A percentile compares a stretch with the other conserved stretches of the same genome.
Conservation (phyloP, 345 rosid species). For the Cardiospermum halicacabum region DNA sequence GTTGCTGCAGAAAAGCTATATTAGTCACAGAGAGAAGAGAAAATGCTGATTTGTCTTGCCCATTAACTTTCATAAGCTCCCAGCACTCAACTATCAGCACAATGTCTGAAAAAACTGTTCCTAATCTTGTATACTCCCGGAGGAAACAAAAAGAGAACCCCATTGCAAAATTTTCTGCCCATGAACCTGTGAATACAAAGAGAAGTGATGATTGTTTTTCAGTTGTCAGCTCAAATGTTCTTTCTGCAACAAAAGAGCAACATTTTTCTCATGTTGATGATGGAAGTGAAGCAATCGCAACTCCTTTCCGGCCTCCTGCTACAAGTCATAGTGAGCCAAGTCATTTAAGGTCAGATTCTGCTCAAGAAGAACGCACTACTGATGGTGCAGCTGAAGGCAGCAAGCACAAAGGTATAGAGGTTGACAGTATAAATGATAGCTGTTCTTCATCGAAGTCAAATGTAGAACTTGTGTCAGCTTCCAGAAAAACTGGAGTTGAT, state of each 20-base stretch:
- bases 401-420: conserved; percentile 34
- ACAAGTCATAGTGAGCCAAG: conserved; percentile 17
- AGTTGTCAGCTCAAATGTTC: conserved; percentile 37
- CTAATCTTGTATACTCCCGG: conserved; percentile 54
- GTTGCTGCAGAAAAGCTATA: conserved; percentile 33
- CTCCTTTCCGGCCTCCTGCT: conserved; percentile 13
- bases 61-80: conserved; percentile 30
- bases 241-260: conserved; percentile 33
- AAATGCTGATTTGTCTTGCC: conserved; percentile 29
- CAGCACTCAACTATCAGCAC: conserved; percentile 33
- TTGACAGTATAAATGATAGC: conserved; percentile 56
- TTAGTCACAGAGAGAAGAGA: conserved; percentile 25
- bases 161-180: conserved; percentile 25
- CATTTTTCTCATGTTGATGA: conserved; percentile 19
- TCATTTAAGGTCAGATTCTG: conserved; percentile 21
- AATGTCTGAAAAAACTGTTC: conserved; percentile 33
- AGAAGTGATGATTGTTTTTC: conserved; percentile 37
- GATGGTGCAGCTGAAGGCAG: conserved; percentile 29
- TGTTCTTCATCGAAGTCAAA: conserved; percentile 65
- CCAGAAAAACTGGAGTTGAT: conserved; percentile 43
- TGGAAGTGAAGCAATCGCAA: conserved; percentile 22
- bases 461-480: conserved; percentile 41
- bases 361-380: conserved; percentile 21
- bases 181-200: conserved; percentile 28
- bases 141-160: conserved; percentile 35